phyloP scores from a whole-genome alignment of 768 basidiomycete genomes.

The Termitomyces sp. region DNA sequence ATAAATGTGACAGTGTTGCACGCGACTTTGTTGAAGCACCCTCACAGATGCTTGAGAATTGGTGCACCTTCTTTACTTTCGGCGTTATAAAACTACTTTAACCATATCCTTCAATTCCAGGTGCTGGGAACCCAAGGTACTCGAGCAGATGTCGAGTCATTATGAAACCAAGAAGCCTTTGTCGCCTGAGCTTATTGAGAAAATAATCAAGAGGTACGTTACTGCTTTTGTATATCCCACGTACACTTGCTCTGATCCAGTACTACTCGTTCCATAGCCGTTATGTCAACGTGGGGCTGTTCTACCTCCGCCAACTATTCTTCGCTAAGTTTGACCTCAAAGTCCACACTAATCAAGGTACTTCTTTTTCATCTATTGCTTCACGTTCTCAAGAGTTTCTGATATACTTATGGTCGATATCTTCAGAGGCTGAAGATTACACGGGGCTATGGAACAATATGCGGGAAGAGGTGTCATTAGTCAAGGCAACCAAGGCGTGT shows the following conservation, averaged over 20 bases:
- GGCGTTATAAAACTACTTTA: neutral
- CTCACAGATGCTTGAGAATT: slow-evolving; percentile 91
- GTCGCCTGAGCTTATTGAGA: slow-evolving; percentile 68
- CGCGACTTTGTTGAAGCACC: slow-evolving; percentile 88
- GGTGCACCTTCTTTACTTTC: slow-evolving; percentile 36
- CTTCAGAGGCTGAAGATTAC: slow-evolving; percentile 59
- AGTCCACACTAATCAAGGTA: slow-evolving; percentile 69
- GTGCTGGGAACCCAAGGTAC: slow-evolving; percentile 82
- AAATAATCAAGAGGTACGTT: slow-evolving; percentile 71
- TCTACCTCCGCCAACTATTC: slow-evolving; percentile 81
- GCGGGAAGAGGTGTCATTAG: slow-evolving; percentile 65
- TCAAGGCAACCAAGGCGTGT: slow-evolving; percentile 53
- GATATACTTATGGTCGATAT: neutral
- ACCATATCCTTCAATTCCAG: slow-evolving; percentile 21
- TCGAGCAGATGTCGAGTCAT: slow-evolving; percentile 78
- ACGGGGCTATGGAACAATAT: slow-evolving; percentile 78
- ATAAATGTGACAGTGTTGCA: slow-evolving; percentile 44
- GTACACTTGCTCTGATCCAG: neutral
- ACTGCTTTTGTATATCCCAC: neutral
- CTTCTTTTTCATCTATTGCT: slow-evolving; percentile 1
- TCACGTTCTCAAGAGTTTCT: neutral
- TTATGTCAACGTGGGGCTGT: slow-evolving; percentile 80
- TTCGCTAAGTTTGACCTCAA: slow-evolving; percentile 78
- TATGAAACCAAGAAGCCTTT: slow-evolving; percentile 72
- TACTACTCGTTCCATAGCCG: slow-evolving; percentile 34